Base-by-base conservation (phyloP, 257 asterid genomes). In the Capsicum rhomboideum region DNA sequence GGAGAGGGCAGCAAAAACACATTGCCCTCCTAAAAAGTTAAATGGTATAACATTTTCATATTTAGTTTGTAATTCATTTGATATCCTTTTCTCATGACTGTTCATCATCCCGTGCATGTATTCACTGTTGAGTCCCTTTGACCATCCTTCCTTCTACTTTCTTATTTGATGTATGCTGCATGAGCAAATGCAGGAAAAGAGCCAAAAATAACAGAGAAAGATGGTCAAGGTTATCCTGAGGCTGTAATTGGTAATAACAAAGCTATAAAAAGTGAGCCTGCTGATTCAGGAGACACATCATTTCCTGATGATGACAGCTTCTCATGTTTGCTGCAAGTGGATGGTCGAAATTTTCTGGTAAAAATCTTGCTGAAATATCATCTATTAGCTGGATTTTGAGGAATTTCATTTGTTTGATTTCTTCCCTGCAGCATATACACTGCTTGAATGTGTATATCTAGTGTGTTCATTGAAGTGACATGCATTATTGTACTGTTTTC, bases 261-360 rank as follows among this genome's bases (percentile, higher is more conserved):
- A 40, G 46, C 26, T 58, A 66, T 63, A 40, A 88, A 86, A 86
- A 14, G 52, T 53, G 85, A 68, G 56, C 87, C 86, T 52, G 85
- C 72, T 46, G 82, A 78, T 75, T 74, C 75, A 42, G 78, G 26
- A 54, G 86, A 78, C 21, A 12, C 69, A 20, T 66, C 84, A 42
- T 58, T 78, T 82, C 59, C 85, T 31, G 55, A 49, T 58, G 63
- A 40, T 34, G 50, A 7, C 12, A 66, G 20, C 28, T 37, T 72
- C 80, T 31, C 87, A 29, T 86, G 64, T 46, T 55, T 42, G 82
- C 83, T 83, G 20, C 40, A 12, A 84, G 82, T 74, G 54, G 86
- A 80, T 72, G 82, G 83, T 59, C 77, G 14, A 64, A 74, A 59
- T 82, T 82, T n/a, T 78, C 82, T 84, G 72, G 91, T 88, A 85